Base-by-base conservation (phyloP, 805 yeast genomes). In the Ogataea degrootiae region DNA sequence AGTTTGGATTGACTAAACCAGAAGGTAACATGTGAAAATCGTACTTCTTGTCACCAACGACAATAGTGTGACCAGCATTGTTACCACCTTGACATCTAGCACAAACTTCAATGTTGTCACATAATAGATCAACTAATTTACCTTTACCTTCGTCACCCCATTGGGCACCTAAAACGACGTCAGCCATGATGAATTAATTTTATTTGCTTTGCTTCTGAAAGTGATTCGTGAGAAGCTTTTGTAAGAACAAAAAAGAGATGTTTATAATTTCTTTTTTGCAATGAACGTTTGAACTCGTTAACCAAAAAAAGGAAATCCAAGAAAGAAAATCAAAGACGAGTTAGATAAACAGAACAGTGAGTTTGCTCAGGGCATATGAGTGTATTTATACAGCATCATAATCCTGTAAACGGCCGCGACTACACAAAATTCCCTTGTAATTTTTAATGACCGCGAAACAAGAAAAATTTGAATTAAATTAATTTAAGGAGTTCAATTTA, bases 81-180 rank as follows among this genome's bases (percentile, higher is more conserved):
- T 94, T 94, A 64, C 99, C 99, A 70, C 99, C 99, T 66, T 86
- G 91, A 72, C 98, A 92, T 68, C 99, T 81, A 29, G 98, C 97
- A 68, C 97, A 95, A 38, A 94, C 92, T 58, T 94, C 98, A 60
- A 94, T 85, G 57, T 88, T 83, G 62, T 92, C 98, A 71, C 98
- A 95, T 44, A 94, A 77, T 47, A 94, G 75, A 67, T 94, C 99
- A 43, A 94, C 99, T 49, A 94, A 79, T 71, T 94, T 94, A 49
- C 99, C 99, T 68, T 94, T 94, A 66, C 99, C 99, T 80, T 94
- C 99, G 66, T 94, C 99, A 55, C 99, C 99, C 99, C 99, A 94
- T 72, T 94, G 99, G 71, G 98, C 75, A 50, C 99, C 99, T 62
- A 94, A 77, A 46, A 94, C 99, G 55, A 94, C 98, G 73, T 85